Base-by-base conservation (phyloP, 139 green algal genomes). In the Chlamydomonas sphaeroides region DNA sequence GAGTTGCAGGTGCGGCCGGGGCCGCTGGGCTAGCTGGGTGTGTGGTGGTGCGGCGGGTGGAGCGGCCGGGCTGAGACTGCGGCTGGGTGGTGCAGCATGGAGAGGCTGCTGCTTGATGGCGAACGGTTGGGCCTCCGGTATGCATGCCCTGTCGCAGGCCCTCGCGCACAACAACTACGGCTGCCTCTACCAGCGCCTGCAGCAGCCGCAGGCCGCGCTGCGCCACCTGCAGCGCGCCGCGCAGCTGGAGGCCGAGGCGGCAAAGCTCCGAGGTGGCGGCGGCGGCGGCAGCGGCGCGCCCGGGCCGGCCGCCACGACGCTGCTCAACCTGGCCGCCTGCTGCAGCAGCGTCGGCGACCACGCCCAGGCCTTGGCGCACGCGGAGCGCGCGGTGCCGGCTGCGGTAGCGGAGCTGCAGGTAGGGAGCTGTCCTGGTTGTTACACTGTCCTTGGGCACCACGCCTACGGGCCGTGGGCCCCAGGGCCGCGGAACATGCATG, bases 301-400 rank as follows among this genome's bases (percentile, higher is more conserved):
- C 15, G 38, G n/a, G 8, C 65, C 36, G 30, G 2, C 30, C 0
- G 30, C 38, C 42, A 36, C 48, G 56, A 89, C 85, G 32, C 79
- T 87, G 65, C 66, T 89, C 6, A 89, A 87, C 59, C 36, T 87
- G 56, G 75, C 79, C 21, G 79, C 85, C 2, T 72, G 61, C 39
- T 39, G 76, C 49, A 77, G 79, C 70, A 59, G 42, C 49, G 41
- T 86, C 39, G 68, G 69, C 20, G 62, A 65, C 14, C 75, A 84
- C 48, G 56, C 7, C 17, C 49, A 75, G 49, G 67, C 68, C 38
- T 32, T 78, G 49, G 36, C 32, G 11, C 36, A 79, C 49, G 36
- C 72, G 48, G 36, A 69, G 28, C 53, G 72, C 35, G 79, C 72
- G n/a, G 63, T 79, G 66, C 33, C 33, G 26, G 65, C 77, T 2